These are phyloP conservation scores for Aspergillus oerlinghausenensis DNA, from an alignment of 2,329 filamentous ascomycete genomes.

Conservation along the genomic window DNA sequence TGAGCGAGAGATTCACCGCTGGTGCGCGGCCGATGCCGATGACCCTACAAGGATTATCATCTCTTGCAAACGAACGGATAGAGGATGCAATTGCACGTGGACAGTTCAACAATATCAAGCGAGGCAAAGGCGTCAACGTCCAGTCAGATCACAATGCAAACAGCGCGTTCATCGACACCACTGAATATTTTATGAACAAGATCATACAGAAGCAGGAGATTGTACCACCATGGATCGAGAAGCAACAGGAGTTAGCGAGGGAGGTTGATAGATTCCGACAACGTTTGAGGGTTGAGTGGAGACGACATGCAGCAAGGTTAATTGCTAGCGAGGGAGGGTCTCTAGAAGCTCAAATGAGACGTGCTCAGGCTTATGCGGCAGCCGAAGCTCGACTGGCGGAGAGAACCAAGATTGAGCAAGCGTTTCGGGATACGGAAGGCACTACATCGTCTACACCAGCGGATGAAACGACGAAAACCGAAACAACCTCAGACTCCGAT, in stretches of 20 bases:
- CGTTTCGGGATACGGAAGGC: slow-evolving; percentile 14
- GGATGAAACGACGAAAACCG: not conserved
- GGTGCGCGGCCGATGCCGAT: slow-evolving; percentile 69
- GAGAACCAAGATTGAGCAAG: slow-evolving; percentile 21
- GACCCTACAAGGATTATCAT: slow-evolving; percentile 71
- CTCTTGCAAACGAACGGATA: slow-evolving; percentile 84
- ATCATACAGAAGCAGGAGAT: slow-evolving; percentile 96
- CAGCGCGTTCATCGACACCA: slow-evolving; percentile 90
- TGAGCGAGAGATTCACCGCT: slow-evolving; percentile 76
- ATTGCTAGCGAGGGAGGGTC: slow-evolving; percentile 75
- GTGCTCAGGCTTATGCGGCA: slow-evolving; percentile 68
- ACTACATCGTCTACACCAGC: slow-evolving; percentile 5
- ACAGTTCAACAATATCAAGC: slow-evolving; percentile 78
- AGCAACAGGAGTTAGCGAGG: slow-evolving; percentile 82
- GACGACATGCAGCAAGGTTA: slow-evolving; percentile 70
- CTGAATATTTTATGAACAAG: slow-evolving; percentile 97
- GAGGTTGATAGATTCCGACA: slow-evolving; percentile 66
- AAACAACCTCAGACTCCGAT: not conserved
- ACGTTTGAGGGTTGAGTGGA: slow-evolving; percentile 78
- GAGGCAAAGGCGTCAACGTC: slow-evolving; percentile 65
- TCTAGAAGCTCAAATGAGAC: slow-evolving; percentile 65
- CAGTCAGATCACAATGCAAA: slow-evolving; percentile 76
- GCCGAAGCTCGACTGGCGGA: slow-evolving; percentile 56
- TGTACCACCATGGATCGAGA: slow-evolving; percentile 97
- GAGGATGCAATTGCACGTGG: slow-evolving; percentile 90